Percentiles rank a stretch among this genome's conserved stretches.
Evolutionary conservation across 805 yeast species (phyloP).

Genomic region (Priceomyces castillae): DNA sequence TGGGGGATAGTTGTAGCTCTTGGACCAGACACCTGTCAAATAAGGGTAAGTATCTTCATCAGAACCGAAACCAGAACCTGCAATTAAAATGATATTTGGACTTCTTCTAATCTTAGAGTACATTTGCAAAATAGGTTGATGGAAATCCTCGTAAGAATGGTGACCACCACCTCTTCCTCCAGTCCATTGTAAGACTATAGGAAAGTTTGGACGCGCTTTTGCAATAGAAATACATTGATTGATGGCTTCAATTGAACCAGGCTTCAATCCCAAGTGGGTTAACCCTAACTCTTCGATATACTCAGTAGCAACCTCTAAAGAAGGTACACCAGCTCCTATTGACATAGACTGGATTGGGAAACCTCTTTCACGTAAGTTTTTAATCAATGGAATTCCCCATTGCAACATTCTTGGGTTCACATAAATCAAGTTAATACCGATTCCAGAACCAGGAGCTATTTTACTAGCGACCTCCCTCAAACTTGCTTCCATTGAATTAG

Average conservation of each 20-base stretch:
- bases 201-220: slow-evolving; percentile 93
- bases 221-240: slow-evolving; percentile 86
- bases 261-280: slow-evolving; percentile 93
- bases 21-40: slow-evolving; percentile 97
- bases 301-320: slow-evolving; percentile 94
- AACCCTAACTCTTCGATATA: slow-evolving; percentile 90
- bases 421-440: slow-evolving; percentile 88
- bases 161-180: slow-evolving; percentile 99
- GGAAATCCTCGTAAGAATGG: slow-evolving; percentile 99
- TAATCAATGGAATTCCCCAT: slow-evolving; percentile 97
- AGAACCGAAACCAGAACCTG: slow-evolving; percentile 98
- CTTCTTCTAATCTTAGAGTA: slow-evolving; percentile 91
- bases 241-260: slow-evolving; percentile 95
- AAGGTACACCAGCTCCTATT: slow-evolving; percentile 99
- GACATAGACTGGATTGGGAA: slow-evolving; percentile 95
- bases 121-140: slow-evolving; percentile 94
- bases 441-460: slow-evolving; percentile 82
- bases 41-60: slow-evolving; percentile 96
- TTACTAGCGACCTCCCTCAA: slow-evolving; percentile 64
- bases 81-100: slow-evolving; percentile 82
- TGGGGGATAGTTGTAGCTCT: slow-evolving; percentile 81
- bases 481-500: slow-evolving; percentile 69
- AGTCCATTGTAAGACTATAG: slow-evolving; percentile 98
- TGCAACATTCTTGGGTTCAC: slow-evolving; percentile 97
- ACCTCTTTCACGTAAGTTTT: slow-evolving; percentile 82